Evolutionary conservation across 192 early-diverging fungal genomes (phyloP).

Genomic region (Backusella australiensis): DNA sequence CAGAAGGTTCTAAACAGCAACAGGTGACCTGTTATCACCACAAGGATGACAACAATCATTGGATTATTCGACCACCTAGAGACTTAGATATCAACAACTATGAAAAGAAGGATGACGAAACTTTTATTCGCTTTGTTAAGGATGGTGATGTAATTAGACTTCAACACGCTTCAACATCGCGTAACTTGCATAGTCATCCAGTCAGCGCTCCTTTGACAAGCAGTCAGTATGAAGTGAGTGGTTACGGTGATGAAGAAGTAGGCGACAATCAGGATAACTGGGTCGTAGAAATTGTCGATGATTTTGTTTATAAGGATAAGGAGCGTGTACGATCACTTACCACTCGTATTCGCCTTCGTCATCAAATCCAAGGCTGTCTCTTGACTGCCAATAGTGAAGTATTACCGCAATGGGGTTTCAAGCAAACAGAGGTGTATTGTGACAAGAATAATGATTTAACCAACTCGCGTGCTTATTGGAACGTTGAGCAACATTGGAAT

Average conservation of each 20-base stretch:
- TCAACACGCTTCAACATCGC: constrained; percentile 65
- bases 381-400: constrained; percentile 69
- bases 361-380: constrained; percentile 69
- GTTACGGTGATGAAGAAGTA: constrained; percentile 75
- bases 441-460: constrained; percentile 60
- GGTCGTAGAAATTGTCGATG: constrained; percentile 81
- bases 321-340: constrained; percentile 68
- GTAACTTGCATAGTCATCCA: constrained; percentile 85
- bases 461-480: constrained; percentile 81
- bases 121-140: constrained; percentile 52
- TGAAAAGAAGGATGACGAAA: constrained; percentile 32
- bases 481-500: constrained; percentile 88
- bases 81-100: constrained; percentile 4
- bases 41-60: constrained; percentile 93
- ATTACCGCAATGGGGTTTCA: constrained; percentile 96
- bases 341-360: constrained; percentile 80
- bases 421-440: constrained; percentile 92
- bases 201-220: constrained; percentile 75
- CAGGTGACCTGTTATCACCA: constrained; percentile 95
- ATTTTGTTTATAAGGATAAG: constrained; percentile 43
- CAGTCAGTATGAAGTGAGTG: constrained; percentile 81
- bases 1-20: constrained; percentile 88
- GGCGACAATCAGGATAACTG: constrained; percentile 92
- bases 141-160: constrained; percentile 83
- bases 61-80: constrained; percentile 71